Evolutionary conservation across 2,329 filamentous ascomycete genomes (phyloP), one percentile per base, ranked within the genome.

Genomic region (Ilyonectria mors-panacis): DNA sequence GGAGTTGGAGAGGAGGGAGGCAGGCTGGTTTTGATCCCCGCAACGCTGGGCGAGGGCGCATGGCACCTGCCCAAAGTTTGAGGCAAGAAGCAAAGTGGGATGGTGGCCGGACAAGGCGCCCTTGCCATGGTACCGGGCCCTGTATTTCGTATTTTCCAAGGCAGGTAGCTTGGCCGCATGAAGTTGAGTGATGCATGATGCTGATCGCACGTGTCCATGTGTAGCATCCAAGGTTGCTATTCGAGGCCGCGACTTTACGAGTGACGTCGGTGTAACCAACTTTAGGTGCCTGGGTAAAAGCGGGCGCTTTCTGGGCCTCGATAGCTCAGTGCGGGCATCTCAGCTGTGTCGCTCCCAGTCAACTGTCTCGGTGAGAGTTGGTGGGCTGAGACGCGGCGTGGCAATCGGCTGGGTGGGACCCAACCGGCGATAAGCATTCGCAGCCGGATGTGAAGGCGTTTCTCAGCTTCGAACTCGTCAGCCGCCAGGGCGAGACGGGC

Each of bases 141-240:
- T 48, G 45, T 6, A n/a, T 13, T 48, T n/a, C n/a, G n/a, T n/a
- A n/a, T n/a, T n/a, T n/a, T 48, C 45, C 45, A 50, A 50, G 47
- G 47, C 23, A 50, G 47, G 47, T 28, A 26, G 26, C 26, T 50
- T 23, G 54, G 45, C 48, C 55, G 62, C 62, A 64, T 64, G 55
- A 64, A 58, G 39, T 23, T 51, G 39, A 17, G 55, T 58, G 55
- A 59, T 39, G 62, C 62, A 64, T 64, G 55, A 64, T 33, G 62
- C 26, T 55, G 55, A 64, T 64, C 62, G 33, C 15, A 28, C 28
- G 28, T 17, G 28, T 37, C 28, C 5, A 59, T 26, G 39, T 30
- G 59, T 23, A 53, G 23, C 48, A 33, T 9, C 30, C 30, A 33
- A 33, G 30, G 30, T 33, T 33, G 30, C 8, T 12, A 33, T 12